Evolutionary conservation across 352 stramenopile genomes (phyloP).

Genomic region (Albugo laibachii): DNA sequence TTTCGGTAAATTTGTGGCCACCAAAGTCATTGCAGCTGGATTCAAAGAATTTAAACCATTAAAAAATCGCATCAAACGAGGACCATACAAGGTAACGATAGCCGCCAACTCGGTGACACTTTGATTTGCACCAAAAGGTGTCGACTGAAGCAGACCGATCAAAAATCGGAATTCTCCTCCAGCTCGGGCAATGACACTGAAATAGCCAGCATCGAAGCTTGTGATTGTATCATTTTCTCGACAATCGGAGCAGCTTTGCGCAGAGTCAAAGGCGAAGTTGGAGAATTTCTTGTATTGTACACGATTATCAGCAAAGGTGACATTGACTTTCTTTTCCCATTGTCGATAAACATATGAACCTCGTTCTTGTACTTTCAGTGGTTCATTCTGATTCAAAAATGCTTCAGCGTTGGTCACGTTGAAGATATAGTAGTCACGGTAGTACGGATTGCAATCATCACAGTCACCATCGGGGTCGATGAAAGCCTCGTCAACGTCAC

Average conservation of each 20-base stretch:
- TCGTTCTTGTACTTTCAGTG: constrained; percentile 39
- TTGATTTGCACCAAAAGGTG: constrained; percentile 3
- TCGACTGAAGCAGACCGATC: constrained; percentile 12
- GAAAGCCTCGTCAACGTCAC: constrained; percentile 17
- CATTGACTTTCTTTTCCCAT: constrained; percentile 36
- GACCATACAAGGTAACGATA: not conserved
- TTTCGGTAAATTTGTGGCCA: constrained; percentile 2
- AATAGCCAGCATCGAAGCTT: constrained; percentile 37
- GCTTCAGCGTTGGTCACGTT: constrained; percentile 60
- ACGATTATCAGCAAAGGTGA: constrained; percentile 28
- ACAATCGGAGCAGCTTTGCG: constrained; percentile 30
- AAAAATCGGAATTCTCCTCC: constrained; percentile 43
- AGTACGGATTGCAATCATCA: constrained; percentile 60
- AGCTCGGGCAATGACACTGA: constrained; percentile 38
- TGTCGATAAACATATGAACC: constrained; percentile 53
- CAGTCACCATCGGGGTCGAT: constrained; percentile 48
- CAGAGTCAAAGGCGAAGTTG: constrained; percentile 34
- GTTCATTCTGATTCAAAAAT: constrained; percentile 21
- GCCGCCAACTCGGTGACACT: not conserved
- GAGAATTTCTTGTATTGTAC: constrained; percentile 63
- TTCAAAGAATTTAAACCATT: constrained; percentile 66
- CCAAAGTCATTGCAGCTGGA: constrained; percentile 23
- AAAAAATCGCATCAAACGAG: constrained; percentile 13
- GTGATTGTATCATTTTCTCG: constrained; percentile 29
- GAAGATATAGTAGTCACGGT: constrained; percentile 38